A percentile compares a stretch with the other conserved stretches of the same genome.
Evolutionary conservation across 805 yeast species (phyloP).

Genomic region (Lachancea sp.): DNA sequence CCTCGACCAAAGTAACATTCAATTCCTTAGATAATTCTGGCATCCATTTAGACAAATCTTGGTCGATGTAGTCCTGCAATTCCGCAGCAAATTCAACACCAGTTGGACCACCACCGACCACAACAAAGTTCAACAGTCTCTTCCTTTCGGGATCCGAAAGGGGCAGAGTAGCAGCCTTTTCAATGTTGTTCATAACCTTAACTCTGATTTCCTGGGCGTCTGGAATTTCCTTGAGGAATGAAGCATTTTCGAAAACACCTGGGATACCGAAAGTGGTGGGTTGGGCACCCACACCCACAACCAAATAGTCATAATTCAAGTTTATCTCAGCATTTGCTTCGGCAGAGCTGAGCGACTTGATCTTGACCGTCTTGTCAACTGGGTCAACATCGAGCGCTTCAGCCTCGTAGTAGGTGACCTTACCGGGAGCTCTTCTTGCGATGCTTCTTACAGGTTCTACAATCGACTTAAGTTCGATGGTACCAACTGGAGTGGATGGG

Average conservation of each 20-base stretch:
- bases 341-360: constrained; percentile 47
- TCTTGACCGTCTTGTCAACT: constrained; percentile 51
- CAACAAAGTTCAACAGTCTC: constrained; percentile 79
- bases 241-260: constrained; percentile 84
- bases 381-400: constrained; percentile 84
- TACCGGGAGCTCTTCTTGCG: constrained; percentile 72
- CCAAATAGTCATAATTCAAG: constrained; percentile 71
- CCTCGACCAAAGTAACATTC: constrained; percentile 81
- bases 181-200: constrained; percentile 79
- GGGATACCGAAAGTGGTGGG: constrained; percentile 93
- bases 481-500: constrained; percentile 93
- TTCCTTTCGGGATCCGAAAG: constrained; percentile 68
- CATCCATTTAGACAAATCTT: constrained; percentile 83
- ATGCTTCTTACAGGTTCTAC: constrained; percentile 89
- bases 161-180: constrained; percentile 78
- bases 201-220: constrained; percentile 82
- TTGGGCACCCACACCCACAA: constrained; percentile 91
- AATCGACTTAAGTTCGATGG: constrained; percentile 82
- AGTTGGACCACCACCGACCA: constrained; percentile 98
- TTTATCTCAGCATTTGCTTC: constrained; percentile 42
- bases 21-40: constrained; percentile 80
- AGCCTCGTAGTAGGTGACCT: constrained; percentile 80
- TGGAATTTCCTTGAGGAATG: constrained; percentile 82
- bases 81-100: constrained; percentile 98
- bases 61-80: constrained; percentile 87